Base-by-base conservation (phyloP, 2,329 filamentous ascomycete genomes). In the Ascochyta fabae region DNA sequence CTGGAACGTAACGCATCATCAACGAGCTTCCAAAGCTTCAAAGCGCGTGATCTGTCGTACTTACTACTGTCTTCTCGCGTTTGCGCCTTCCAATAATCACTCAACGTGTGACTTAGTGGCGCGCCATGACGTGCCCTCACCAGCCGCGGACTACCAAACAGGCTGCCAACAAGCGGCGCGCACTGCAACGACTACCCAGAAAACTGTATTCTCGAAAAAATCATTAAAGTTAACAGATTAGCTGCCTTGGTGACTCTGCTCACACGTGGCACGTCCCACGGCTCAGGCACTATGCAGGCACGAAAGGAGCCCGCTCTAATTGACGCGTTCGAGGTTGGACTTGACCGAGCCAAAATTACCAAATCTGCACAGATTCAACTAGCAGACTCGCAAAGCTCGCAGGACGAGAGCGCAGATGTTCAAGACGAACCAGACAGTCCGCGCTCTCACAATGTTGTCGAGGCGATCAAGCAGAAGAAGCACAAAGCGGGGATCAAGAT, bases 401-500 rank as follows among this genome's bases (percentile, higher is more conserved):
- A 36, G 22, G 16, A 33, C 9, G 22, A 53, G 3, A 35, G 19
- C n/a, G 23, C 31, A 24, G 23, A 48, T 9, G 19, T 26, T 3
- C 35, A 53, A 33, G 29, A 19, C n/a, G 53, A 63, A 19, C 23
- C 52, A 23, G 60, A 60, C 13, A 33, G 40, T 4, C 45, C 49
- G 6, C 48, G 33, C 13, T 58, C 62, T 12, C 49, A 57, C 31
- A 53, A 39, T 31, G 36, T 60, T 35, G 43, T 57, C 38, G 55
- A 62, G 9, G 58, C 62, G 8, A 58, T 69, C 36, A 66, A 60
- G 13, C 48, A 61, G 27, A 61, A 60, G 39, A 64, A 58, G 52
- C 64, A 68, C 24, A 53, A 57, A 29, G 66, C 66, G 4, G 62
- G 60, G 3, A 22, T 58, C 22, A 71, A 69, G 39, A 58, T 71